Conservation (phyloP, 768 basidiomycete species). For the Suillus hirtellus region DNA sequence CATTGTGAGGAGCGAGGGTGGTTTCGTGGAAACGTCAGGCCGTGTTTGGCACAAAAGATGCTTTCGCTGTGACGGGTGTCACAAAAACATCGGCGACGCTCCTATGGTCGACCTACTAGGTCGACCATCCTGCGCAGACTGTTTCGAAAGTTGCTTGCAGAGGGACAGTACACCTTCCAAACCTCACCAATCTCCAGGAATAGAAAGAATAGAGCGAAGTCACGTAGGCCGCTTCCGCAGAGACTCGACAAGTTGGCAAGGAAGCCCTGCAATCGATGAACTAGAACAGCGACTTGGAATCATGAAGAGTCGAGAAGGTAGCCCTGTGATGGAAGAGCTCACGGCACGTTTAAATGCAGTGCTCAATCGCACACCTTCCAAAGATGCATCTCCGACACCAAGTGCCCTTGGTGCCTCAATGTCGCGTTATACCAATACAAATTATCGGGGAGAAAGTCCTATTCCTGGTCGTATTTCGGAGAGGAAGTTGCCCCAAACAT, state of each 20-base stretch:
- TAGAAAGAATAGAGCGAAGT: slow-evolving; percentile 30
- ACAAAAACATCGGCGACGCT: slow-evolving; percentile 66
- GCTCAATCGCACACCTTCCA: slow-evolving; percentile 35
- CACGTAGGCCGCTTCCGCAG: slow-evolving; percentile 49
- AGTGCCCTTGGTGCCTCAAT: slow-evolving; percentile 17
- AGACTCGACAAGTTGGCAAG: slow-evolving; percentile 46
- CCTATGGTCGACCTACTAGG: slow-evolving; percentile 87
- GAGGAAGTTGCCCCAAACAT: slow-evolving; percentile 20
- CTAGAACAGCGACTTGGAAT: slow-evolving; percentile 63
- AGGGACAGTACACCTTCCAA: slow-evolving; percentile 43
- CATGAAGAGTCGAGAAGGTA: slow-evolving; percentile 51
- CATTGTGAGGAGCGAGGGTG: slow-evolving; percentile 73
- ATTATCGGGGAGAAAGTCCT: slow-evolving; percentile 21
- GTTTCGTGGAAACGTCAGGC: slow-evolving; percentile 69
- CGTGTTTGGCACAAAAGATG: slow-evolving; percentile 82
- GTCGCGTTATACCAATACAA: slow-evolving; percentile 23
- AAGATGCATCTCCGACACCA: slow-evolving; percentile 29
- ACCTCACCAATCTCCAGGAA: slow-evolving; percentile 39
- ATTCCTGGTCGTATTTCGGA: slow-evolving; percentile 26
- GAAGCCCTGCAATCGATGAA: slow-evolving; percentile 64
- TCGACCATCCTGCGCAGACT: slow-evolving; percentile 74
- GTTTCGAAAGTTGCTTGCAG: slow-evolving; percentile 76
- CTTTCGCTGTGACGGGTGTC: slow-evolving; percentile 74
- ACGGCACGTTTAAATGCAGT: slow-evolving; percentile 44
- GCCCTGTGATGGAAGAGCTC: slow-evolving; percentile 54